Evolutionary conservation across 2,329 filamentous ascomycete genomes (phyloP).

Genomic region (Zasmidium cellare): DNA sequence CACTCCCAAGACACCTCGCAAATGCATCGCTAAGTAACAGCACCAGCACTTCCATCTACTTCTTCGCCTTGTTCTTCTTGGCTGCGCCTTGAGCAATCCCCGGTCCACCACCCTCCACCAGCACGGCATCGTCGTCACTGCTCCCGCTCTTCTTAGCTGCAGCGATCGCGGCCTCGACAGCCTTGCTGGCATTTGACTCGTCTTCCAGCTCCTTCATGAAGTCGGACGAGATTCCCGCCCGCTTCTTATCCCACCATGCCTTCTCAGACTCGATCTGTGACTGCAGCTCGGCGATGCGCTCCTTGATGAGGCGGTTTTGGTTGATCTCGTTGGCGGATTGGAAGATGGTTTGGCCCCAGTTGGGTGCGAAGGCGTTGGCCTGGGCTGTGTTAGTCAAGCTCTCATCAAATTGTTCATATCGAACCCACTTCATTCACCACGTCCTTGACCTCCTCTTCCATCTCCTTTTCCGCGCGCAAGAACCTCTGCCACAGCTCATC

Average conservation of each 20-base stretch:
- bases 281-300: constrained; percentile 73
- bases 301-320: constrained; percentile 75
- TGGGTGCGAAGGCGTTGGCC: constrained; percentile 85
- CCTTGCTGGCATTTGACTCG: constrained; percentile 17
- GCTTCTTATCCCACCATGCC: constrained; percentile 89
- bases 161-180: constrained; percentile 16
- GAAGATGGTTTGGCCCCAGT: constrained; percentile 95
- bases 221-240: constrained; percentile 68
- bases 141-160: constrained; percentile 31
- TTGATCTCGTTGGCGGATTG: constrained; percentile 96
- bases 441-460: constrained; percentile 92
- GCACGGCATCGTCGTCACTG: constrained; percentile 73
- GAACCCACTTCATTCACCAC: constrained; percentile 80
- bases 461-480: constrained; percentile 89
- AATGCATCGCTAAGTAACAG: not conserved
- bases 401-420: not conserved
- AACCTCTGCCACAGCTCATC: constrained; percentile 97
- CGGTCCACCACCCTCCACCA: constrained; percentile 67
- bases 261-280: constrained; percentile 71
- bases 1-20: not conserved
- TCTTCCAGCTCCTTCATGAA: constrained; percentile 85
- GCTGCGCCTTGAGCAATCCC: constrained; percentile 44
- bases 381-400: constrained; percentile 39
- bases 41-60: constrained; percentile 29
- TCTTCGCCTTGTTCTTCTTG: constrained; percentile 65